Evolutionary conservation across 805 yeast species (phyloP).

Genomic region (Nakazawaea wickerhamii): DNA sequence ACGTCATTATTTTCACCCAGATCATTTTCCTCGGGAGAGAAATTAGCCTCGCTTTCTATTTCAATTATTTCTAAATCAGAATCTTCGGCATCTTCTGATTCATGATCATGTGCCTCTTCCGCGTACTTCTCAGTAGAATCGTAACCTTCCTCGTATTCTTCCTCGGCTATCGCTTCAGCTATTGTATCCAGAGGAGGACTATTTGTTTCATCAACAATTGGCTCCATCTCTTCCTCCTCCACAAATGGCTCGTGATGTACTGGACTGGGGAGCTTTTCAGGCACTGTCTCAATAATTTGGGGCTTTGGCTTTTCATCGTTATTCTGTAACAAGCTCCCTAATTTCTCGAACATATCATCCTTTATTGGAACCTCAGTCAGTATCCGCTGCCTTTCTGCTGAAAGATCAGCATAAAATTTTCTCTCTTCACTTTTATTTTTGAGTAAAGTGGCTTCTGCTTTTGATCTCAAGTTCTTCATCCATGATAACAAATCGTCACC

Average conservation of each 20-base stretch:
- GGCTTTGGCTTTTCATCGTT: constrained; percentile 17
- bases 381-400: constrained; percentile 24
- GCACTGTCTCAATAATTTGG: constrained; percentile 15
- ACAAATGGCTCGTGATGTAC: constrained; percentile 11
- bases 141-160: constrained; percentile 13
- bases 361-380: constrained; percentile 17
- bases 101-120: constrained; percentile 12
- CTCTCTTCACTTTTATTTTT: constrained; percentile 31
- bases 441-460: constrained; percentile 26
- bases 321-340: constrained; percentile 20
- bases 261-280: constrained; percentile 19
- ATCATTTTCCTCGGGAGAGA: background rate
- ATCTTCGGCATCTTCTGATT: constrained; percentile 6
- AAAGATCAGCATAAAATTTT: constrained; percentile 29
- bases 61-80: constrained; percentile 10
- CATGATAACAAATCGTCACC: constrained; percentile 24
- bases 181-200: background rate
- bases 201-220: constrained; percentile 16
- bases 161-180: constrained; percentile 15
- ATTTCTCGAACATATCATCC: constrained; percentile 21
- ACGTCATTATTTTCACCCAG: background rate
- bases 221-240: constrained; percentile 18
- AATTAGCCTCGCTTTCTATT: constrained; percentile 12
- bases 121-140: constrained; percentile 1
- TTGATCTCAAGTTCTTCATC: constrained; percentile 28